Base-by-base conservation (phyloP, 805 yeast genomes). In the Blastobotrys terrestris region DNA sequence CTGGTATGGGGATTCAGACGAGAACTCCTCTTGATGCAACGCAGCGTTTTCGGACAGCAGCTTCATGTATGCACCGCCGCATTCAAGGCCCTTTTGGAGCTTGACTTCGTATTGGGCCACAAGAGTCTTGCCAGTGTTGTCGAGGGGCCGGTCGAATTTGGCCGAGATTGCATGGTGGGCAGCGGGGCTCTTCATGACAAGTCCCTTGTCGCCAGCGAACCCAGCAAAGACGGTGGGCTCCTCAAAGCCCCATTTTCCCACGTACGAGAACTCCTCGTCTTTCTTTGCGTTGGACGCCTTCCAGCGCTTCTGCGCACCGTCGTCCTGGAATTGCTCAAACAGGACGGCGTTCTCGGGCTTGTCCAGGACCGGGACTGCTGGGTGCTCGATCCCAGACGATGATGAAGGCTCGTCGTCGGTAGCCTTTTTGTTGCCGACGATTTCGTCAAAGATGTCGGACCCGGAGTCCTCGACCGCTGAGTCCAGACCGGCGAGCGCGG, bases 11-110 rank as follows among this genome's bases (percentile, higher is more conserved):
- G 95, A 77, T 22, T 75, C 81, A 55, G 79, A 77, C 58, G 72
- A 74, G 72, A 89, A 85, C 55, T 79, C 78, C 41, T 68, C 65
- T 39, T 70, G 73, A 52, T 63, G 68, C 19, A 65, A 62, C 7
- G 65, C 68, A 1, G 65, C 73, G 20, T 69, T 65, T 44, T 69
- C 63, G 45, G 81, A 73, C 52, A 91, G 69, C 45, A 91, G 72
- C 72, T 91, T 91, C 59, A 91, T 67, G 70, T 90, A 91, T 1
- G 95, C 92, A 52, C 97, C 97, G 48, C 96, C 95, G 70, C 97
- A 91, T 45, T 75, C 75, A 52, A 89, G 72, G 7, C 87, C 87
- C 42, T 84, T 75, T 71, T 91, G 96, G 43, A 84, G 70, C 71
- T 90, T 90, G 52, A 88, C 87, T 69, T 91, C 97, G 68, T 88